Base-by-base conservation (phyloP, 2,329 filamentous ascomycete species). In the Aspergillus intermedius region DNA sequence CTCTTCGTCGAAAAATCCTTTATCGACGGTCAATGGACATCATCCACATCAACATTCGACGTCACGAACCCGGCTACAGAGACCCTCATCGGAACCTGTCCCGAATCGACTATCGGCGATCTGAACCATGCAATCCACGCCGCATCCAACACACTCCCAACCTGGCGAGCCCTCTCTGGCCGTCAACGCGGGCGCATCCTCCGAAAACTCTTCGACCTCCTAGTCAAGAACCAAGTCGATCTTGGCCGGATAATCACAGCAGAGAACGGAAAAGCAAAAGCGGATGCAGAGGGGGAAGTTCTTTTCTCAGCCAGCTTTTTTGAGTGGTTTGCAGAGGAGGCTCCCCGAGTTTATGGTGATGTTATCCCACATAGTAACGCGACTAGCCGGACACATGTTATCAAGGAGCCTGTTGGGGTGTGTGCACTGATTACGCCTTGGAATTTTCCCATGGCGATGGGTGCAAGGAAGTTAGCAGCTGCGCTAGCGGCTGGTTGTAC, bases 1-100 rank as follows among this genome's bases (percentile, higher is more conserved):
- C 79, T 96, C 50, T 79, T 96, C 62, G 95, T 91, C 74, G 81
- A 83, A 55, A 79, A 88, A 63, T 71, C 82, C 63, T 95, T 89
- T 65, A 83, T 96, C 60, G 88, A 96, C 64, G 91, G 91, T 60
- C 79, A 93, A 79, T 96, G 90, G 87, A 79, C 91, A 51, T 77
- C 79, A 58, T 87, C 90, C 59, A 80, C 81, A 61, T 91, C 88
- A 1, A 87, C 87, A 30, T 96, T 96, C 70, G 82, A 89, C 64
- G 87, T 95, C 52, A 76, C 78, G 52, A 84, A 96, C 67, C 91
- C 91, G 9, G 83, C 88, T 1, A 87, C 87, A 5, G 86, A 85
- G 56, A 79, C 84, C 55, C 67, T 85, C 30, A 88, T 96, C 57
- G 89, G 87, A 40, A 86, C 80, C 8, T 84, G 84, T 63, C 88